These are phyloP conservation scores for Cladosporium sp. DNA, from an alignment of 2,329 filamentous ascomycete species.

Conservation along the genomic window DNA sequence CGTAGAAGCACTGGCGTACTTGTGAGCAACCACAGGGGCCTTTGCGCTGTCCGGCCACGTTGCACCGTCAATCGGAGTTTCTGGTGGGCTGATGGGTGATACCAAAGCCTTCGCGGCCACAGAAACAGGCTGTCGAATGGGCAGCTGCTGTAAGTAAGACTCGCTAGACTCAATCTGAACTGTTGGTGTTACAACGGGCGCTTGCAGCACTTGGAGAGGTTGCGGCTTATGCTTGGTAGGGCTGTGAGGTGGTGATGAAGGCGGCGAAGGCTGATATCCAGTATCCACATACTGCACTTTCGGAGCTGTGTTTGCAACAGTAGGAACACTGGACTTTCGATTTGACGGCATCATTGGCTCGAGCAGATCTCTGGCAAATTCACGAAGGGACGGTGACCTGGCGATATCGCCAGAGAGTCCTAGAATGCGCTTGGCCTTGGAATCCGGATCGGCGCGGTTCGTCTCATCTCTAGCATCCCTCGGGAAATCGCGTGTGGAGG, in stretches of 20 bases:
- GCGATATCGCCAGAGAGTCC: slow-evolving; percentile 26
- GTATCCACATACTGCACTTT: slow-evolving; percentile 62
- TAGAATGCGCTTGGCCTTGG: slow-evolving; percentile 44
- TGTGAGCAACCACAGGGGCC: slow-evolving; percentile 13
- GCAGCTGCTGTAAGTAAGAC: neutral
- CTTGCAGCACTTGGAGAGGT: slow-evolving; percentile 1
- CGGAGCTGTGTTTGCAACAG: slow-evolving; percentile 13
- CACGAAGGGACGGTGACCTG: neutral
- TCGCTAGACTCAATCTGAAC: neutral
- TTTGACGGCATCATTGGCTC: neutral
- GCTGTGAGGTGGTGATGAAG: slow-evolving; percentile 63
- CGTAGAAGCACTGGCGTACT: slow-evolving; percentile 29
- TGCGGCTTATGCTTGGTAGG: slow-evolving; percentile 17
- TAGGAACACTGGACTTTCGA: neutral
- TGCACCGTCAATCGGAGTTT: slow-evolving; percentile 51
- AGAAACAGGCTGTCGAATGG: slow-evolving; percentile 1
- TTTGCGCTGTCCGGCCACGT: slow-evolving; percentile 22
- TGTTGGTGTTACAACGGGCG: neutral
- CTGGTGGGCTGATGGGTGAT: slow-evolving; percentile 58
- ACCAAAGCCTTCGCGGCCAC: slow-evolving; percentile 13
- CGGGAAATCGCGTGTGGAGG: neutral
- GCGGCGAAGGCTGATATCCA: slow-evolving; percentile 80
- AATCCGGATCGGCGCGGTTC: slow-evolving; percentile 31
- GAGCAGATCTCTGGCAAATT: neutral
- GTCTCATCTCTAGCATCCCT: neutral